Base-by-base conservation (phyloP, 306 rosid species). In the Crotalaria pallida region DNA sequence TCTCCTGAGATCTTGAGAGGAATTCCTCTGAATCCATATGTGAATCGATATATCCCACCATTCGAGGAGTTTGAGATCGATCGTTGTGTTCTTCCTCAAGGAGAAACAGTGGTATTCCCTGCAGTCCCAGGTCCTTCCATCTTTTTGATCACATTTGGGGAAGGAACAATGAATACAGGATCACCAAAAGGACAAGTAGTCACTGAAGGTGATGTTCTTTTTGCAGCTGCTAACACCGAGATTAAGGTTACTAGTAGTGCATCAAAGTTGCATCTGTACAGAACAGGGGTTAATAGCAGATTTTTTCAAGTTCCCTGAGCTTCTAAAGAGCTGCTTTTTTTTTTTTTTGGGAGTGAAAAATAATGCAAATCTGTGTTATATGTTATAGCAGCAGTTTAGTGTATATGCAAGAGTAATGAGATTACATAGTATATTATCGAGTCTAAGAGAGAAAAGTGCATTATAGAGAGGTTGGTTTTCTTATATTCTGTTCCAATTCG, bases 51-150 rank as follows among this genome's bases (percentile, higher is more conserved):
- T 41, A 69, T 63, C 51, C 96, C 97, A 0, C 99, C 99, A 6
- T 91, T 88, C 2, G 92, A 94, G 7, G 99, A 94, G 80, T 94
- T 94, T 26, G 99, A 94, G 84, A 85, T 91, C 1, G 99, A 94
- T 43, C 62, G 76, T 0, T 91, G 99, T 38, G 59, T 74, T 58
- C 92, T 94, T 51, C 99, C 96, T 23, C 66, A 56, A 24, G 86
- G 83, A 29, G 84, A 78, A 79, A 83, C 77, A n/a, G 80, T 81
- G 23, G 79, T 61, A 59, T 87, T 91, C 58, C 89, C 92, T 6
- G 83, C 88, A 11, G 76, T 84, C 36, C 88, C 84, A 10, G 97
- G 99, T 49, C 96, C 99, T 50, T 91, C 97, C 21, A 82, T 94
- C 60, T 88, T 85, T 57, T 43, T 94, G 69, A 86, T 87, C 78